These are phyloP conservation scores for Termitomyces heimii DNA, from an alignment of 768 basidiomycete species.

Conservation along the genomic window DNA sequence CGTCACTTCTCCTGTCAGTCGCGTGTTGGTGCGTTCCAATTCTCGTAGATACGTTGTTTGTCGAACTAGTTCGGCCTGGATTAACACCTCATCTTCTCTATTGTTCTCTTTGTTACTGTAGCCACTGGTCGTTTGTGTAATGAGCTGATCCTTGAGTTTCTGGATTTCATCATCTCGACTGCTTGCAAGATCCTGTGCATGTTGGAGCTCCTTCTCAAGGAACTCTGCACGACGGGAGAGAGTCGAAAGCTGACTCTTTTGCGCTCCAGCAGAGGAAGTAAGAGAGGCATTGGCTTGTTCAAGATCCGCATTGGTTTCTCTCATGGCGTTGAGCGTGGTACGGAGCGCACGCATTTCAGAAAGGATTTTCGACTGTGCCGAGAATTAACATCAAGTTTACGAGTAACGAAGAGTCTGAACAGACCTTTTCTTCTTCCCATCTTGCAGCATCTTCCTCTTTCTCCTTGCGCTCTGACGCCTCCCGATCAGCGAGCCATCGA, in stretches of 20 bases:
- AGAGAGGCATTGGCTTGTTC: constrained; percentile 49
- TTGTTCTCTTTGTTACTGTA: constrained; percentile 25
- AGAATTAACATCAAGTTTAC: not conserved
- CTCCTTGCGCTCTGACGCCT: constrained; percentile 62
- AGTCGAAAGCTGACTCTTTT: constrained; percentile 45
- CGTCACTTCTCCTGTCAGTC: constrained; percentile 46
- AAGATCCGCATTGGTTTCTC: constrained; percentile 56
- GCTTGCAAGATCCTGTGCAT: constrained; percentile 42
- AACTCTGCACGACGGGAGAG: constrained; percentile 38
- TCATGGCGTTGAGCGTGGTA: constrained; percentile 38
- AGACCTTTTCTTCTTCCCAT: constrained; percentile 56
- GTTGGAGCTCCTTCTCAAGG: constrained; percentile 42
- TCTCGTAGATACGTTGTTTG: constrained; percentile 56
- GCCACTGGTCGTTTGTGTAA: constrained; percentile 5
- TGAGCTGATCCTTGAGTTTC: not conserved
- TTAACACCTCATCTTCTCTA: constrained; percentile 48
- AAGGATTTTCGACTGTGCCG: constrained; percentile 40
- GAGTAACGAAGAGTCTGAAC: not conserved
- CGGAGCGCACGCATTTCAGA: constrained; percentile 48
- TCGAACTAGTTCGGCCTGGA: constrained; percentile 63
- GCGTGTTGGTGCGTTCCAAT: constrained; percentile 55
- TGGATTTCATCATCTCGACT: constrained; percentile 20
- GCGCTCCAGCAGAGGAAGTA: constrained; percentile 41
- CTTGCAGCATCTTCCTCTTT: constrained; percentile 51
- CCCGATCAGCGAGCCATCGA: constrained; percentile 61